Conservation (phyloP, 1,139 yeast genomes). For the Debaryomycetaceae sp. region DNA sequence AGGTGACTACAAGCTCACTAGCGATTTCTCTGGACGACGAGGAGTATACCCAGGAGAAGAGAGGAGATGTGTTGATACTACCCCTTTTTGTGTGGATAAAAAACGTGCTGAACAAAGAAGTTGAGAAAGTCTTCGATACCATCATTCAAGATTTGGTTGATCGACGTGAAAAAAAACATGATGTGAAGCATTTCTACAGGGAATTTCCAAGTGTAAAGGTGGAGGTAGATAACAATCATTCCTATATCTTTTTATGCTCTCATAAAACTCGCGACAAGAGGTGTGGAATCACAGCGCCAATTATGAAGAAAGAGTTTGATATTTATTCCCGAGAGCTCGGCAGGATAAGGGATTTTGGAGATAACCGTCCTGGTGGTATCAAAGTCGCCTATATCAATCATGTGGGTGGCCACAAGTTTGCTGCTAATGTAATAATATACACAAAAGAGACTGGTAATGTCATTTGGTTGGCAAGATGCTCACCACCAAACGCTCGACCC, state of each 20-base stretch:
- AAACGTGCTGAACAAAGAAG: constrained; percentile 45
- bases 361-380: constrained; percentile 71
- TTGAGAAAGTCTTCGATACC: constrained; percentile 40
- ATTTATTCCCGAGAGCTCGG: constrained; percentile 66
- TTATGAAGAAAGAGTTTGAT: constrained; percentile 77
- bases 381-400: constrained; percentile 71
- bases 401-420: constrained; percentile 93
- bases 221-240: constrained; percentile 35
- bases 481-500: constrained; percentile 70
- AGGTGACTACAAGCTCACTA: constrained; percentile 52
- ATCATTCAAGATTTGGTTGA: constrained; percentile 42
- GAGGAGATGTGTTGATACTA: constrained; percentile 60
- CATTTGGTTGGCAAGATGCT: constrained; percentile 84
- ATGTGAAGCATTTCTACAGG: constrained; percentile 2
- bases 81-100: constrained; percentile 79
- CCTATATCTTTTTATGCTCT: constrained; percentile 77
- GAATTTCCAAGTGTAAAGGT: constrained; percentile 16
- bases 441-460: constrained; percentile 59
- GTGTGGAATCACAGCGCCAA: constrained; percentile 94
- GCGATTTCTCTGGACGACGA: constrained; percentile 38
- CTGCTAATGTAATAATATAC: constrained; percentile 83
- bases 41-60: constrained; percentile 36
- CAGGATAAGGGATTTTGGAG: constrained; percentile 69
- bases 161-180: constrained; percentile 16
- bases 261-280: constrained; percentile 88